Base-by-base conservation (phyloP, 352 stramenopile genomes). In the Phytophthora pinifolia region DNA sequence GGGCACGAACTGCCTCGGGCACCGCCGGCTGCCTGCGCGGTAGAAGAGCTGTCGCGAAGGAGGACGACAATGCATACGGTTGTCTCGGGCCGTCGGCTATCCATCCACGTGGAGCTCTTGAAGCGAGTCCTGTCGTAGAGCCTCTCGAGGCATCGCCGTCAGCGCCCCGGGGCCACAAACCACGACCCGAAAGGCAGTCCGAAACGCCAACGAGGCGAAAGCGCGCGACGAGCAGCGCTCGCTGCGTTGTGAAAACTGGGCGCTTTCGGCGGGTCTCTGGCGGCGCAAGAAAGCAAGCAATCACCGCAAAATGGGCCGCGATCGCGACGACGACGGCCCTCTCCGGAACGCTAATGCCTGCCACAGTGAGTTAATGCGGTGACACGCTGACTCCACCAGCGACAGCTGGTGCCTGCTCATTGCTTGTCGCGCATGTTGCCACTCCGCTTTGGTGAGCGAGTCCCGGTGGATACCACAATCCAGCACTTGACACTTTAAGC, bases 31-130 rank as follows among this genome's bases (percentile, higher is more conserved):
- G n/a, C 31, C 27, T 31, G 27, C 32, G 38, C 15, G 18, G 44
- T 33, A 41, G 15, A 48, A 38, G 25, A 29, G 6, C 18, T 60
- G 57, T 54, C 59, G 29, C 59, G 35, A 14, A 52, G 48, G 27
- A 49, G 38, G 41, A 51, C 39, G 52, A 4, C 31, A 14, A 29
- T 54, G 45, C 39, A 36, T 52, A 67, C 54, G 53, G 46, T 46
- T 33, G n/a, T 42, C 17, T 51, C 9, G 9, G 29, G 31, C 54
- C 48, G 25, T 29, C 37, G 53, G 4, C 54, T 61, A 70, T 67
- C 59, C 59, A 67, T 8, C 27, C 15, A 18, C 45, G 39, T 36
- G 37, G 20, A 15, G 44, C 32, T 34, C 42, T 62, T 61, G 20
- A 56, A 51, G 36, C 20, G n/a, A 18, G 35, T 41, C 22, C 30